Evolutionary conservation across 257 asterid genomes (phyloP).

Genomic region (Penstemon davidsonii): DNA sequence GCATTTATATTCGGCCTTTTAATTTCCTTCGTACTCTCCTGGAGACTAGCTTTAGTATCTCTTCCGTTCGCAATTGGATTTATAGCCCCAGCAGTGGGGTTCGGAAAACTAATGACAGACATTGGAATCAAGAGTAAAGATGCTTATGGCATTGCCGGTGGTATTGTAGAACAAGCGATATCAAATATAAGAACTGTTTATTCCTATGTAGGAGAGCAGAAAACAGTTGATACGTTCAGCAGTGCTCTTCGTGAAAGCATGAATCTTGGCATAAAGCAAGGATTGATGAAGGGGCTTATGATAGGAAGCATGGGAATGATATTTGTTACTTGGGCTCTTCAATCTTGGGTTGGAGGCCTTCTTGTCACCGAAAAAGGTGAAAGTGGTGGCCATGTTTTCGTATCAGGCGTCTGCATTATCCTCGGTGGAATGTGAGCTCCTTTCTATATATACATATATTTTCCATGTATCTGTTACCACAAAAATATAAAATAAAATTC

Average conservation of each 20-base stretch:
- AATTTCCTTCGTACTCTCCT: constrained; percentile 42
- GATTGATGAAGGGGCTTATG: constrained; percentile 46
- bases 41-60: constrained; percentile 46
- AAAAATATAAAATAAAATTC: too few relatives aligned
- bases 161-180: constrained; percentile 43
- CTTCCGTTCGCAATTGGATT: constrained; percentile 40
- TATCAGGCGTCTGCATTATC: constrained; percentile 36
- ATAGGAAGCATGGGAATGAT: constrained; percentile 55
- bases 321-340: constrained; percentile 46
- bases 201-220: constrained; percentile 43
- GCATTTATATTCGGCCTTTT: constrained; percentile 30
- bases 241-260: constrained; percentile 33
- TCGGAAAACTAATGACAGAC: constrained; percentile 38
- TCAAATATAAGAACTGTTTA: constrained; percentile 47
- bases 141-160: constrained; percentile 46
- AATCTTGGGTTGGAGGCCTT: constrained; percentile 45
- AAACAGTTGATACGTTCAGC: constrained; percentile 38
- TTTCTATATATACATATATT: not conserved
- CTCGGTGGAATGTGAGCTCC: constrained; percentile 49
- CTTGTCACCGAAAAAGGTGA: constrained; percentile 43
- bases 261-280: constrained; percentile 47
- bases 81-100: constrained; percentile 36
- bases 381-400: constrained; percentile 45
- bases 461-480: too few relatives aligned
- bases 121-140: constrained; percentile 35